Base-by-base conservation (phyloP, 306 rosid species). In the Cicer bijugum region DNA sequence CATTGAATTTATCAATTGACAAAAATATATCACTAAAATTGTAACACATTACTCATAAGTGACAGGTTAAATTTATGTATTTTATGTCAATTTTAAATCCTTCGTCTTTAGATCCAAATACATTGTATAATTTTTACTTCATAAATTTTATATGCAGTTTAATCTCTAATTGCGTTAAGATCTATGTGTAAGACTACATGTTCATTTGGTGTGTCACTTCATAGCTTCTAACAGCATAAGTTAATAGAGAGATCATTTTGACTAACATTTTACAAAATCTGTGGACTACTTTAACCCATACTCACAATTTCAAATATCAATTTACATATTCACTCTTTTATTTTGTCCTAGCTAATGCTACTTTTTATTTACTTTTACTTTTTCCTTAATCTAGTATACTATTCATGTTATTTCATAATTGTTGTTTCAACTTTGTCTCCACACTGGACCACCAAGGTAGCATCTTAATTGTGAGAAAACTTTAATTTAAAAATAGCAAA, bases 341-440 rank as follows among this genome's bases (percentile, higher is more conserved):
- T 53, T 35, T 45, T 67, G 55, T 50, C 53, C 11, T 15, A 10
- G 17, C 12, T 61, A 52, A 51, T 45, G 50, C 53, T 77, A 11
- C 82, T 74, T 77, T 85, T 75, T 67, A 79, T 79, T 63, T 67
- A 53, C 86, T 83, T 81, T 84, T 48, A 44, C 72, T 72, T 79
- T 80, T 72, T 76, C 71, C 75, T 33, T 78, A 64, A 16, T 82
- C 53, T 74, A 67, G 59, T n/a, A 38, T 72, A 44, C n/a, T 67
- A 5, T 33, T 73, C 43, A 4, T 28, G 35, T 28, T 28, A 28
- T 28, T 28, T 28, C 35, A 66, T 66, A 33, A 73, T 77, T 77
- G 64, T 72, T 62, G 65, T 58, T 40, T 68, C 78, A 55, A 67
- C 79, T 75, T 79, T 75, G 70, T 11, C 78, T 63, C 62, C 65